Conservation (phyloP, 805 yeast genomes). For the Cyberlindnera mississippiensis region DNA sequence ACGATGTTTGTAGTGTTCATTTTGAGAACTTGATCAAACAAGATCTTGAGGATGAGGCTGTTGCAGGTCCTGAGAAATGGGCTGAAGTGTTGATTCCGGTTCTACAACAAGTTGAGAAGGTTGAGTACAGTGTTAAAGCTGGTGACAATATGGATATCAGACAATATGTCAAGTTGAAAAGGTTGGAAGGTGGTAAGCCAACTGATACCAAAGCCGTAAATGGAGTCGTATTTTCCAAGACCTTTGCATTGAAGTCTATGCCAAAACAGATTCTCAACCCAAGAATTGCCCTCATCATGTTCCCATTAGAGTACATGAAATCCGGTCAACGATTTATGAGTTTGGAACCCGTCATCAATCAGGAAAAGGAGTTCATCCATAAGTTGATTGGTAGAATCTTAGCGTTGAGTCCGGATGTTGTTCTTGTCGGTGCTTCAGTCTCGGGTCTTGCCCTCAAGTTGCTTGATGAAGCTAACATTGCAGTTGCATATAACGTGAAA, state of each 20-base stretch:
- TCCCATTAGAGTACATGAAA: conserved; percentile 82
- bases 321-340: conserved; percentile 78
- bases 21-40: conserved; percentile 53
- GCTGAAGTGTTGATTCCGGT: conserved; percentile 43
- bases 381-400: conserved; percentile 77
- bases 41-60: conserved; percentile 56
- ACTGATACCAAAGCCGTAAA: conserved; percentile 58
- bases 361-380: conserved; percentile 79
- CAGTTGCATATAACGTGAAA: conserved; percentile 78
- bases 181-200: conserved; percentile 71
- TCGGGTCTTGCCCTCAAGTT: conserved; percentile 77
- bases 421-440: conserved; percentile 74
- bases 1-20: conserved; percentile 37
- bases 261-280: conserved; percentile 60
- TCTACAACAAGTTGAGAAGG: conserved; percentile 49
- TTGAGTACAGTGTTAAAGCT: conserved; percentile 55
- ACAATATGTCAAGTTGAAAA: conserved; percentile 84
- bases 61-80: conserved; percentile 58
- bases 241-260: conserved; percentile 79
- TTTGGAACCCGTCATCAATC: conserved; percentile 77
- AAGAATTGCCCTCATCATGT: conserved; percentile 74
- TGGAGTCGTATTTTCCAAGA: conserved; percentile 83
- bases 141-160: conserved; percentile 81
- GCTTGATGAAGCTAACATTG: conserved; percentile 68
- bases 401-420: conserved; percentile 71